A percentile compares a stretch with the other conserved stretches of the same genome.
Conservation (phyloP, 495 filamentous ascomycete species). For the Aspergillus coremiiformis region DNA sequence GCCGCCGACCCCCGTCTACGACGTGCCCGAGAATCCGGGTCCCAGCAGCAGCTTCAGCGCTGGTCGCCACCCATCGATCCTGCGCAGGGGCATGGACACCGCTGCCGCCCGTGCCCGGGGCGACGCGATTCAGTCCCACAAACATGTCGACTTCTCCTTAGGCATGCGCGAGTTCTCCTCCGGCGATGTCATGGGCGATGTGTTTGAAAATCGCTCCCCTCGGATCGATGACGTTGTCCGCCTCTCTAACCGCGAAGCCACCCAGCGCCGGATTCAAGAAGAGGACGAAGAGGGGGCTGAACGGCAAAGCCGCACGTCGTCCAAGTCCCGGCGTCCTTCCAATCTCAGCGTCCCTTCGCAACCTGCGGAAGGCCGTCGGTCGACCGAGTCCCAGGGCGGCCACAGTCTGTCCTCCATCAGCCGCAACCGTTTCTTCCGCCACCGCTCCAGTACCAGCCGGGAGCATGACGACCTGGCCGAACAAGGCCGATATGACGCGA, state of each 20-base stretch:
- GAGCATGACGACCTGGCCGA: conserved; percentile 29
- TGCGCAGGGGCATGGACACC: conserved; percentile 42
- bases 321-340: conserved; percentile 23
- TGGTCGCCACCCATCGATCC: conserved; percentile 42
- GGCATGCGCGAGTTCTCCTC: conserved; percentile 56
- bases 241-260: conserved; percentile 33
- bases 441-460: conserved; percentile 22
- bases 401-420: conserved; percentile 25
- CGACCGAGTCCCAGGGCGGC: conserved; percentile 30
- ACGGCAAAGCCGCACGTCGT: conserved; percentile 23
- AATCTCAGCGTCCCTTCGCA: conserved; percentile 21
- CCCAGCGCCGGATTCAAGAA: conserved; percentile 41
- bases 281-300: conserved; percentile 35
- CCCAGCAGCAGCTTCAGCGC: conserved; percentile 20
- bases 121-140: conserved; percentile 49
- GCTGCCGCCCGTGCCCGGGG: conserved; percentile 44
- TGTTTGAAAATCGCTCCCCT: conserved; percentile 49
- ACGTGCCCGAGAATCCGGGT: conserved; percentile 25
- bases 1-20: conserved; percentile 10
- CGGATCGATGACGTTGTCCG: conserved; percentile 35
- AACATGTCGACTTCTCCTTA: conserved; percentile 69
- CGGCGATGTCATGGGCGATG: conserved; percentile 58
- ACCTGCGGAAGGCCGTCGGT: conserved; percentile 18
- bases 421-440: conserved; percentile 36
- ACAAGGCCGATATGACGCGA: conserved; percentile 21